These are phyloP conservation scores for Zoysia matrella DNA, from an alignment of 202 grass and related monocot genomes.

Conservation along the genomic window DNA sequence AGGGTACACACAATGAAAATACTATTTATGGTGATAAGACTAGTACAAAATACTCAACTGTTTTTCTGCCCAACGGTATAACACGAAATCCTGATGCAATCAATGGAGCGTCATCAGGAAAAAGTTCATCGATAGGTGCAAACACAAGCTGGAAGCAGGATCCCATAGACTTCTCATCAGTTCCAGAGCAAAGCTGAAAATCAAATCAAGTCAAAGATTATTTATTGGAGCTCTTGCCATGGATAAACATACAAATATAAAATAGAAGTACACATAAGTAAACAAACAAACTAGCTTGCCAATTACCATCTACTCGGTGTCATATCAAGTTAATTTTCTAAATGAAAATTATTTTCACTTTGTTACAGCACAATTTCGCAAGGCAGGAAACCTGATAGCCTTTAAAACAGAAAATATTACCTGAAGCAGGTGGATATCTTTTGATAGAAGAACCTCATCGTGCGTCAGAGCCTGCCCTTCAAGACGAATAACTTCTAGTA, in stretches of 20 bases:
- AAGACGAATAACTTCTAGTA: conserved; percentile 95
- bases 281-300: background rate
- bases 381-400: background rate
- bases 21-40: background rate
- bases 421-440: conserved; percentile 97
- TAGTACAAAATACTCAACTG: conserved; percentile 59
- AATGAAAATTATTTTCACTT: no score
- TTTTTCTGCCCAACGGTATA: conserved; percentile 88
- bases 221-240: background rate
- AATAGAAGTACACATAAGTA: background rate
- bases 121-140: conserved; percentile 87
- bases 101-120: conserved; percentile 92
- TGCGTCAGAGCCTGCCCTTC: conserved; percentile 81
- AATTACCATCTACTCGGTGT: background rate
- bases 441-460: conserved; percentile 75
- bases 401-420: conserved; percentile 45
- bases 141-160: conserved; percentile 99
- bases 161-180: conserved; percentile 95
- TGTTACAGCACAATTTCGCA: no score
- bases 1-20: background rate
- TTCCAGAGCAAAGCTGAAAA: conserved; percentile 95
- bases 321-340: background rate
- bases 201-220: conserved; percentile 37
- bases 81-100: conserved; percentile 94
- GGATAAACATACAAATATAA: background rate